phyloP scores from a whole-genome alignment of 305 asterid species.

The Solanum chacoense region DNA sequence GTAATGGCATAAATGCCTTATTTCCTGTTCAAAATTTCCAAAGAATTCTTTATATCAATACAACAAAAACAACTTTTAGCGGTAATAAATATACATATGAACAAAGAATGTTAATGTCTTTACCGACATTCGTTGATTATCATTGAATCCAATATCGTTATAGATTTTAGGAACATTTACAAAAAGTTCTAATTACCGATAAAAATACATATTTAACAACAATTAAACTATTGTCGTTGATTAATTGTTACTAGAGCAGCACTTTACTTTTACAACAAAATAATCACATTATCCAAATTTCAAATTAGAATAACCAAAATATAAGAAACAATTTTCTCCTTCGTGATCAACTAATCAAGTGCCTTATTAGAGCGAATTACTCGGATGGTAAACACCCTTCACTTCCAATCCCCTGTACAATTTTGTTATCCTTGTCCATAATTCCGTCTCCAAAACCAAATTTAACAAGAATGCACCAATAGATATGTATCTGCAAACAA shows the following conservation, averaged over 20 bases:
- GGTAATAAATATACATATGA: no score
- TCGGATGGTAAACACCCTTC: neutral
- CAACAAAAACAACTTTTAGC: neutral
- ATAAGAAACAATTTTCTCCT: neutral
- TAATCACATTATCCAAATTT: neutral
- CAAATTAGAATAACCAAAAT: neutral
- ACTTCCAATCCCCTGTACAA: neutral
- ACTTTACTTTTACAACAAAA: neutral
- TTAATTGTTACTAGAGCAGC: neutral
- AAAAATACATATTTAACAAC: neutral
- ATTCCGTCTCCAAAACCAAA: neutral
- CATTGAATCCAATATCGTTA: fast-evolving
- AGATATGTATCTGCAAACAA: neutral
- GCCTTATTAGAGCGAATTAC: neutral
- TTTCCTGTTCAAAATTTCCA: slow-evolving; percentile 41
- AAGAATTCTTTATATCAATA: neutral
- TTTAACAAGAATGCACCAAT: neutral
- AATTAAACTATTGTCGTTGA: no score
- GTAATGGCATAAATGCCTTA: slow-evolving; percentile 63
- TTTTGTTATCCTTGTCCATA: neutral
- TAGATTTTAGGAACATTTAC: no score
- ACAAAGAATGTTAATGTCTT: fast-evolving
- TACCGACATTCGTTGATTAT: neutral
- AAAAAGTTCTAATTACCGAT: fast-evolving
- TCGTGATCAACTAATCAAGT: neutral